These are phyloP conservation scores for Yamadazyma blattariae DNA, from an alignment of 1,139 yeast species.

Conservation along the genomic window DNA sequence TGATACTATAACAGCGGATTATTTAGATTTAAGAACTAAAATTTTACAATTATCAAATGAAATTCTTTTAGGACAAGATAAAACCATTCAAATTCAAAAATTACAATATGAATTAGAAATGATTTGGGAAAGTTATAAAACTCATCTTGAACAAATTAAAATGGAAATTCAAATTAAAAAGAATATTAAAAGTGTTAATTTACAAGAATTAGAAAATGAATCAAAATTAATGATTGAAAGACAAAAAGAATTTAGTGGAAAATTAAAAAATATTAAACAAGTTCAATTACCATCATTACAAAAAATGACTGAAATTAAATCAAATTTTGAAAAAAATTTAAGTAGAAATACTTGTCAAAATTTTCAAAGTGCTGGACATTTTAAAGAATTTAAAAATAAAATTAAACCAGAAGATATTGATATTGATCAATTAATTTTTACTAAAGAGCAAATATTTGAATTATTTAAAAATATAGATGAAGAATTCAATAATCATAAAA, in stretches of 20 bases:
- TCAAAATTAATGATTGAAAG: constrained; percentile 18
- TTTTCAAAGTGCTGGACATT: constrained; percentile 4
- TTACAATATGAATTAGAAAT: constrained; percentile 27
- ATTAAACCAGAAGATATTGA: constrained; percentile 15
- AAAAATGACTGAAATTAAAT: constrained; percentile 27
- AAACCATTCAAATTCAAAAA: constrained; percentile 10
- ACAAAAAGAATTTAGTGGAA: constrained; percentile 18
- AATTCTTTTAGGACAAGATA: neutral
- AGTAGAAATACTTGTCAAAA: constrained; percentile 14
- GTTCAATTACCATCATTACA: constrained; percentile 38
- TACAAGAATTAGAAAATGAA: constrained; percentile 20
- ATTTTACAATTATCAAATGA: constrained; percentile 19
- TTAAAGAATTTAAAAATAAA: constrained; percentile 6
- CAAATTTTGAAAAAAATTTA: constrained; percentile 22
- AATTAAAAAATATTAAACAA: constrained; percentile 25
- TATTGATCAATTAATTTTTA: constrained; percentile 19
- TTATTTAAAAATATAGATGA: constrained; percentile 9
- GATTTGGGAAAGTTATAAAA: constrained; percentile 22
- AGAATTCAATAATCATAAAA: neutral
- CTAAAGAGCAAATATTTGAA: constrained; percentile 17
- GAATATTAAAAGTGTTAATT: constrained; percentile 17
- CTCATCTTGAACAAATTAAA: constrained; percentile 23
- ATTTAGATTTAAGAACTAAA: constrained; percentile 34
- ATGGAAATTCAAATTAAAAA: constrained; percentile 19
- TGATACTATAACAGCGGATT: constrained; percentile 33